These are phyloP conservation scores for Puccinia coronata DNA, from an alignment of 1,284 basidiomycete genomes.

Conservation along the genomic window DNA sequence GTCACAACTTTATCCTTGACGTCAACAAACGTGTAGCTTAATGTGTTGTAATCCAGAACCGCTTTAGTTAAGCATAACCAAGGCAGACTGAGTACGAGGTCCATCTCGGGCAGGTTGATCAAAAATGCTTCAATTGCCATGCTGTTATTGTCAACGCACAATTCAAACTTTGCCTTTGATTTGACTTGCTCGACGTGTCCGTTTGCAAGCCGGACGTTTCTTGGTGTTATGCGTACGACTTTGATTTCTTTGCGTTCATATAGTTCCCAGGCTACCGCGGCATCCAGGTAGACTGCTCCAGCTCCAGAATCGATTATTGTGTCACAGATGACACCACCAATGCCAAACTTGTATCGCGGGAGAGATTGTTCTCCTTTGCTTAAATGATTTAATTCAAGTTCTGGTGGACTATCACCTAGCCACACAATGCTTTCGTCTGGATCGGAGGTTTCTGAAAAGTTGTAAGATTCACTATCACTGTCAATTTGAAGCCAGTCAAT, in stretches of 20 bases:
- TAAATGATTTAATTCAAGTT: too few relatives aligned
- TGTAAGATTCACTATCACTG: neutral
- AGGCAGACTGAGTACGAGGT: constrained; percentile 1
- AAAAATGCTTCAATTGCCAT: neutral
- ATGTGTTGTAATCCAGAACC: neutral
- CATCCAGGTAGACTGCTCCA: neutral
- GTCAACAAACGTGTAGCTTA: neutral
- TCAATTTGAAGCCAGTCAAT: neutral
- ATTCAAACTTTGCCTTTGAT: neutral
- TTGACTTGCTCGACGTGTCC: neutral
- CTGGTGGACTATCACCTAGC: too few relatives aligned
- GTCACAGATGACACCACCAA: neutral
- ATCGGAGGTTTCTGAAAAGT: neutral
- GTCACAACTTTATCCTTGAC: too few relatives aligned
- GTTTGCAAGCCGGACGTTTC: neutral
- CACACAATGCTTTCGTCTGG: neutral
- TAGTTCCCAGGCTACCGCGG: neutral
- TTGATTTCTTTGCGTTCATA: neutral
- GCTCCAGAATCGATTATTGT: constrained; percentile 22
- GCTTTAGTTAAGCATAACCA: neutral
- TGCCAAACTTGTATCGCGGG: neutral
- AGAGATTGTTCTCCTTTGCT: neutral
- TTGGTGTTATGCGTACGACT: neutral
- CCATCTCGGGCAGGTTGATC: neutral
- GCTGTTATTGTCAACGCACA: neutral